Evolutionary conservation across 139 green algal genomes (phyloP).

Genomic region (Astrephomene gubernaculifera): DNA sequence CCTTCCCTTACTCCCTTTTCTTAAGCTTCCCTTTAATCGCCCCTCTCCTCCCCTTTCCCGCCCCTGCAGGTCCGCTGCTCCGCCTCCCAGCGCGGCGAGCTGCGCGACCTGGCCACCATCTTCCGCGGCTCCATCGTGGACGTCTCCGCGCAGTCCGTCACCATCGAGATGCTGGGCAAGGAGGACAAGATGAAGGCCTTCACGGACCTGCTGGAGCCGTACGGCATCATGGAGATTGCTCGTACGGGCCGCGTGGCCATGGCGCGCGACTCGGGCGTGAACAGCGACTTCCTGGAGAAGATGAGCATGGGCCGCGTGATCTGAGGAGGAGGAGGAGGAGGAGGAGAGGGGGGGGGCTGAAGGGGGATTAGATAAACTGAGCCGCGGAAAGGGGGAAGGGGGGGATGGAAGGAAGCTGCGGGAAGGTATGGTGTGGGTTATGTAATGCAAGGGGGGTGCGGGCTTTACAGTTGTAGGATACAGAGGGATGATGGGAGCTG

Average conservation of each 20-base stretch:
- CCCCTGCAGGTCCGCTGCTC: slow-evolving; percentile 70
- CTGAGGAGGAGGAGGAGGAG: background rate
- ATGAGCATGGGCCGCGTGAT: slow-evolving; percentile 52
- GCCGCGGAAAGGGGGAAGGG: too few species aligned
- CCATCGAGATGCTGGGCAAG: slow-evolving; percentile 92
- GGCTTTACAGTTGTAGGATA: too few species aligned
- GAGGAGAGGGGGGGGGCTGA: too few species aligned
- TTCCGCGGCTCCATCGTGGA: slow-evolving; percentile 92
- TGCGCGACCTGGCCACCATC: slow-evolving; percentile 89
- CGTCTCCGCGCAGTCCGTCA: slow-evolving; percentile 82
- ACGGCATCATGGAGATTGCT: slow-evolving; percentile 93
- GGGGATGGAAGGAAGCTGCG: too few species aligned
- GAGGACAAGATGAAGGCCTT: slow-evolving; percentile 93
- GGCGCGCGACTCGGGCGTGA: slow-evolving; percentile 85
- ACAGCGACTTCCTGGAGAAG: slow-evolving; percentile 81
- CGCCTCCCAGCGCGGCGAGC: slow-evolving; percentile 78
- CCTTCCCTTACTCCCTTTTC: too few species aligned
- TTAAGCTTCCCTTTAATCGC: too few species aligned
- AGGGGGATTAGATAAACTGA: too few species aligned
- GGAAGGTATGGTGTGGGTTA: too few species aligned
- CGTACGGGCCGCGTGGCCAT: slow-evolving; percentile 91
- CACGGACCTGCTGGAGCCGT: slow-evolving; percentile 85
- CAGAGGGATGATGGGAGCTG: too few species aligned
- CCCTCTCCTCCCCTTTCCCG: background rate
- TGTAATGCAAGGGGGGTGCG: too few species aligned